Evolutionary conservation across 2,329 filamentous ascomycete genomes (phyloP), one percentile per base, ranked within the genome.

Genomic region (Ophiosphaerella herpotricha): DNA sequence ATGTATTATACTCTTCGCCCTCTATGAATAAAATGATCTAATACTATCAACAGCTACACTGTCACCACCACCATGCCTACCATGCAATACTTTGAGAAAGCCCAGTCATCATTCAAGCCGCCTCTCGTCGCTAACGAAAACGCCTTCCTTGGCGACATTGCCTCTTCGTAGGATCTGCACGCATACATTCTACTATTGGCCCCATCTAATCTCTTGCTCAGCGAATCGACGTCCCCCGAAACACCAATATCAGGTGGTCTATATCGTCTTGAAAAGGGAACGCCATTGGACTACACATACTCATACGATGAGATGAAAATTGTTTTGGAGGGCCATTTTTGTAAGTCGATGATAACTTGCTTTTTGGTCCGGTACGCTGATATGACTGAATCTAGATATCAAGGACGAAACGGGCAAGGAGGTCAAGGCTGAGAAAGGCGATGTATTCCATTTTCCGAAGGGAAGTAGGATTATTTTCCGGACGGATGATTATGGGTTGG

Each of bases 221-320:
- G 80, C 48, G 79, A 84, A 47, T 77, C 81, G 40, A 75, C 77
- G 48, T 79, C 83, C 67, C 70, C 81, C 12, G 79, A 82, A 9
- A 82, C 81, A 61, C 85, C 86, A 50, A 81, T 88, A 52, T 82
- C 82, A 0, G 77, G 77, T 7, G 86, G 86, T 18, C 82, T 89
- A 66, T 89, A 87, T 76, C 80, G 85, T 11, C 77, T 89, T 9
- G 84, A 87, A 62, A 85, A 86, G 58, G 85, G 86, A 60, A 84
- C 84, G 3, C 83, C 85, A 1, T 78, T 89, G 14, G 83, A 85
- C 7, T 89, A 89, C 75, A 83, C 80, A 29, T 89, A 89, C 73
- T 84, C 78, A 35, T 89, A 88, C 72, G 82, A 89, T 64, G 86
- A 89, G 76, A 87, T 87, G 82, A 89, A 89, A 77, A 86, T 89